Evolutionary conservation across 2,329 filamentous ascomycete genomes (phyloP), one percentile per base, ranked within the genome.

Genomic region (Colletotrichum liriopes): DNA sequence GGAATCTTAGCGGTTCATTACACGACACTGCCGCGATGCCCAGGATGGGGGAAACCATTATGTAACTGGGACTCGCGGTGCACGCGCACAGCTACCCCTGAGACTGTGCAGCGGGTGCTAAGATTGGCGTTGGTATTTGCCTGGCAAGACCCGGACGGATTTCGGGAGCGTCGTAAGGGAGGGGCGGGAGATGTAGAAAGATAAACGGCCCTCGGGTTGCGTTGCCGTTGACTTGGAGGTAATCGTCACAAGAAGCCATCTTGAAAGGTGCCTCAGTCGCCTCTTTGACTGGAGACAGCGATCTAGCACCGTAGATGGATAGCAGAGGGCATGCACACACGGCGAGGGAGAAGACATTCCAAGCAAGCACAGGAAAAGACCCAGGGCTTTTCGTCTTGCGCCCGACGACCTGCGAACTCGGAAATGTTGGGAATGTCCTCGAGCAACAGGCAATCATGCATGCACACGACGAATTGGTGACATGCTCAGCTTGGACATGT

Each of bases 1-100:
- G 59, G 45, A 64, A 72, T 64, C 65, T 69, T 69, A 65, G 69
- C 69, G 37, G 59, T 58, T 69, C 56, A 59, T 72, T 59, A 59
- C 52, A 66, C 29, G 52, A 56, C 59, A 35, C 43, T n/a, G 65
- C 51, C 49, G 12, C 69, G 69, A 72, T 72, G 69, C 45, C 69
- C 65, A n/a, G 69, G 43, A 54, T 58, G 14, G 32, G 65, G 51
- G 59, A 68, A 52, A 52, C 37, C 45, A 72, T 72, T 72, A 72
- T 54, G 69, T 72, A 72, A 72, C 43, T 20, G 37, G 51, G 65
- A 54, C 51, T 72, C 65, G 65, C 45, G 16, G 20, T 26, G 64
- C 56, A 56, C 29, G 37, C 35, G 64, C 56, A 56, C n/a, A 58
- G 32, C 58, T 52, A 52, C 69, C 69, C 69, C 69, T 72, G 65